Percentiles rank a stretch among this genome's conserved stretches.
phyloP scores from a whole-genome alignment of 805 yeast species.

The Candida namnaoensis region DNA sequence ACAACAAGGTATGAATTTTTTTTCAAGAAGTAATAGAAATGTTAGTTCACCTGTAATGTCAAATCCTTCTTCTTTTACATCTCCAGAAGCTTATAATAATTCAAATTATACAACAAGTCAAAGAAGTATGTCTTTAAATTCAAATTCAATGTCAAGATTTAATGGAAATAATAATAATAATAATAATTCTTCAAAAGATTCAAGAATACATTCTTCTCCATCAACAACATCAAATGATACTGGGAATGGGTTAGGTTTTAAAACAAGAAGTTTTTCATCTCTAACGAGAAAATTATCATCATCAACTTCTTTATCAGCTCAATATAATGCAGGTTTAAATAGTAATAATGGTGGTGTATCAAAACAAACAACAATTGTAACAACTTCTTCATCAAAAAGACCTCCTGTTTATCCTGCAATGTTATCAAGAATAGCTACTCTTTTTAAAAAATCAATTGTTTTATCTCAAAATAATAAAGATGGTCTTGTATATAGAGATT shows the following conservation, averaged over 20 bases:
- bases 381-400: conserved; percentile 29
- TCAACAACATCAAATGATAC: conserved; percentile 4
- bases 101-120: conserved; percentile 4
- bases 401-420: conserved; percentile 88
- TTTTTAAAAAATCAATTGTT: conserved; percentile 61
- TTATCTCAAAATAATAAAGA: conserved; percentile 79
- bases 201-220: too few relatives aligned
- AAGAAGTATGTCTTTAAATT: conserved; percentile 25
- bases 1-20: conserved; percentile 27
- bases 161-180: conserved; percentile 3
- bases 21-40: conserved; percentile 19
- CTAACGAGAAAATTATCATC: conserved; percentile 17
- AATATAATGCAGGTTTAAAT: conserved; percentile 12
- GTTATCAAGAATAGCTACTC: conserved; percentile 74
- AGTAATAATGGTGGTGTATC: neutral
- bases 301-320: conserved; percentile 13
- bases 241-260: conserved; percentile 27
- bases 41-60: conserved; percentile 13
- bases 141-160: conserved; percentile 23
- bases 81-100: neutral
- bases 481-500: conserved; percentile 85
- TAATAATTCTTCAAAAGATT: conserved; percentile 1
- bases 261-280: conserved; percentile 38
- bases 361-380: conserved; percentile 31
- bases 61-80: neutral